Base-by-base conservation (phyloP, 1,284 basidiomycete species). In the Ceratobasidium sp. region DNA sequence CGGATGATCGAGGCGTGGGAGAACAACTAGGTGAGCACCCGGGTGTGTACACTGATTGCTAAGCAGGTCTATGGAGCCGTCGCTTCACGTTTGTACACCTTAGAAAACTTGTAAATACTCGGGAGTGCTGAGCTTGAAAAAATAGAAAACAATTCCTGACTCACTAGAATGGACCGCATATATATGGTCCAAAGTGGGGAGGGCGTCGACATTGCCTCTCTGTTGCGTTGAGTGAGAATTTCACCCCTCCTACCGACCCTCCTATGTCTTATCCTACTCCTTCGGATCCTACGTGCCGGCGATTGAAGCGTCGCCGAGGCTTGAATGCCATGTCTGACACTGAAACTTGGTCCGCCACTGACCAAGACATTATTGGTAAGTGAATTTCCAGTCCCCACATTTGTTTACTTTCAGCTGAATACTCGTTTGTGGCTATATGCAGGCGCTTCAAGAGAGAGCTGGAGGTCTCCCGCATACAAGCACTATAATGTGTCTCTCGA, bases 1-100 rank as follows among this genome's bases (percentile, higher is more conserved):
- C n/a, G n/a, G n/a, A n/a, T n/a, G 77, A 48, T 76, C 88, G 93
- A 80, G 87, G 90, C 81, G 85, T 86, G 69, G 81, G 82, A 79
- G 44, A 87, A 87, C 80, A 86, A 74, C 80, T 86, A 86, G 27
- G 27, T 17, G 60, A 48, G 24, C 44, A 63, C 44, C n/a, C 60
- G 60, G 60, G 45, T 63, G 15, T 27, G 1, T 27, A n/a, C 56
- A n/a, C 3, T 36, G 15, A 5, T 59, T 41, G 31, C 15, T 17
- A 63, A 63, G 45, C 45, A 41, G 14, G 45, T 1, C 33, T 17
- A 15, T 63, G 45, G 36, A 48, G 45, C 41, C n/a, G 45, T 19
- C 44, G 15, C 24, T 24, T 11, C 8, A 1, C 29, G 60, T 19
- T 48, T 63, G 60, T 63, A 63, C 45, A 48, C 22, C 31, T 47